Base-by-base conservation (phyloP, 1,284 basidiomycete genomes). In the Papiliotrema flavescens region DNA sequence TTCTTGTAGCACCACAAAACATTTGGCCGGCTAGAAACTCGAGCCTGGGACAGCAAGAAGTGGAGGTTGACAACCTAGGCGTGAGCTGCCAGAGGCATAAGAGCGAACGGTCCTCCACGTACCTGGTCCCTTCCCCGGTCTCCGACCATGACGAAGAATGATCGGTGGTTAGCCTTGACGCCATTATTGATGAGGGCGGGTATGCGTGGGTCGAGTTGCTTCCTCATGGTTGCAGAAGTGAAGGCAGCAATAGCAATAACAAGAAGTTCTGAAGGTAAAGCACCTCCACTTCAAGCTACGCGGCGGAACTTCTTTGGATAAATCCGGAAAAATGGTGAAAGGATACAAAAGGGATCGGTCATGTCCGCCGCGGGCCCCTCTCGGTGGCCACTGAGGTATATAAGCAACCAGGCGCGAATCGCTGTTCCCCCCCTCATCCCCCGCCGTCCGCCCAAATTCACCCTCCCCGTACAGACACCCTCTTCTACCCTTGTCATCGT, bases 1-100 rank as follows among this genome's bases (percentile, higher is more conserved):
- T 96, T 96, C 79, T 95, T 96, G 80, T 97, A 97, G 68, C 91
- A 95, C 93, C 93, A 97, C 59, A 96, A 77, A 0, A 97, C 93
- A 17, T 87, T 91, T 1, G 93, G 93, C 20, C 93, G 81, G 2
- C 90, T 88, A 28, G 89, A 89, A 0, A 93, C 85, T 40, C 90
- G 81, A 15, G 92, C 87, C 82, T 96, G 92, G 0, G 90, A 92
- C 17, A 97, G 82, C 47, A 98, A 76, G 75, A 91, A 98, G 76
- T 98, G 95, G 46, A 98, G 80, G 74, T 98, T 98, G 56, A 98
- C 94, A 55, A 99, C 85, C 87, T 91, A 70, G 20, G 23, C n/a
- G 22, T 43, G 7, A 35, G 24, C 20, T 26, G 23, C 3, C 7
- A 4, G 8, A 20, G n/a, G 22, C 11, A 14, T 11, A 36, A n/a